phyloP scores from a whole-genome alignment of 139 green algal species.

The Chlamydomonas sphaeroides region DNA sequence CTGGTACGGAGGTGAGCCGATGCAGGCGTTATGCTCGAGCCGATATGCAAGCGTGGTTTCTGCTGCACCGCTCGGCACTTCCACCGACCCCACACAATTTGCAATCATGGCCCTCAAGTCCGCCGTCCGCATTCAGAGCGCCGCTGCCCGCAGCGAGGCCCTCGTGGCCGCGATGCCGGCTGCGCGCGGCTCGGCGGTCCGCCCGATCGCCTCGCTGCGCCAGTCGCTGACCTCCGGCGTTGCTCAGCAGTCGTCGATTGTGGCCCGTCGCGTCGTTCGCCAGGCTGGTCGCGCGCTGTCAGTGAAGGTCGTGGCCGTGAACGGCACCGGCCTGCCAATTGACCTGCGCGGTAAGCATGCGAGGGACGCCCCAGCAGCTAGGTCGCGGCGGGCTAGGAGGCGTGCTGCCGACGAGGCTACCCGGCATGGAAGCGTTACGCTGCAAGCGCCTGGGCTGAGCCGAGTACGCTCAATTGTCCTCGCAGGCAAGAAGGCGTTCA shows the following conservation, averaged over 20 bases:
- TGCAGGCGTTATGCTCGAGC: too few species aligned
- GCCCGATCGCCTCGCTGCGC: constrained; percentile 1
- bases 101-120: constrained; percentile 35
- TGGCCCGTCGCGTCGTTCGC: too few species aligned
- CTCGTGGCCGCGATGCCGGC: constrained; percentile 22
- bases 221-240: neutral
- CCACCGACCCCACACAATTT: neutral
- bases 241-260: too few species aligned
- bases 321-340: constrained; percentile 62
- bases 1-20: too few species aligned
- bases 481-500: constrained; percentile 98
- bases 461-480: neutral
- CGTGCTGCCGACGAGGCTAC: too few species aligned
- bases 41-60: too few species aligned
- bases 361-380: too few species aligned
- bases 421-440: neutral
- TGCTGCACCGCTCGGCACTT: neutral
- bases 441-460: neutral
- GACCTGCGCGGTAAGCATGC: constrained; percentile 69
- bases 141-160: constrained; percentile 1
- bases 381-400: too few species aligned
- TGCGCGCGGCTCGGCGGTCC: neutral
- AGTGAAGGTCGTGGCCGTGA: constrained; percentile 39
- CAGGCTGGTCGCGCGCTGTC: constrained; percentile 16
- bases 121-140: constrained; percentile 18